Conservation (phyloP, 176 grass and related monocot genomes). For the Poa annua region DNA sequence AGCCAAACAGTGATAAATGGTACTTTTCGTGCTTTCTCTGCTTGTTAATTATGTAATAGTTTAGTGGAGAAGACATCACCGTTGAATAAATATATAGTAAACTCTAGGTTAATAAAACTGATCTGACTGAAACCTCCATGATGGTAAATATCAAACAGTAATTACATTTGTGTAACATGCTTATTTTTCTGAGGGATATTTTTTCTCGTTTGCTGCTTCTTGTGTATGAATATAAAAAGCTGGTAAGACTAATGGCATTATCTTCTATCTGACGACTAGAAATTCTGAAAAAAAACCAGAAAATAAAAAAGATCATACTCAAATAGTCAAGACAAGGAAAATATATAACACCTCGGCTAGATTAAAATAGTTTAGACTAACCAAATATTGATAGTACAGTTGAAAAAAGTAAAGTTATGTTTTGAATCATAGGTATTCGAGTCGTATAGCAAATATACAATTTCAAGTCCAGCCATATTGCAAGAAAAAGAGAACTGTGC, state of each 20-base stretch:
- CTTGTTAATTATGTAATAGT: conserved; percentile 19
- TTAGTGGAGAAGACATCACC: background rate
- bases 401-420: background rate
- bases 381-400: background rate
- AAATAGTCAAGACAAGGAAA: background rate
- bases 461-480: background rate
- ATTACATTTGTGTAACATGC: conserved; percentile 12
- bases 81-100: background rate
- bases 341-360: background rate
- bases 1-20: background rate
- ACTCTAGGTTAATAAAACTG: conserved; percentile 8
- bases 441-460: background rate
- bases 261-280: background rate
- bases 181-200: conserved; percentile 18
- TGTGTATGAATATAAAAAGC: conserved; percentile 10
- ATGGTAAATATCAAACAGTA: conserved; percentile 18
- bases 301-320: background rate
- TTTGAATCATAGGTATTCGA: background rate
- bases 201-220: conserved; percentile 7
- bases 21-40: conserved; percentile 3
- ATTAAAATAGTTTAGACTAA: background rate
- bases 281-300: background rate
- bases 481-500: background rate
- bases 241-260: background rate
- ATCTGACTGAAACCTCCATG: background rate